These are phyloP conservation scores for Cladosporium colombiae DNA, from an alignment of 2,329 filamentous ascomycete species.

Conservation along the genomic window DNA sequence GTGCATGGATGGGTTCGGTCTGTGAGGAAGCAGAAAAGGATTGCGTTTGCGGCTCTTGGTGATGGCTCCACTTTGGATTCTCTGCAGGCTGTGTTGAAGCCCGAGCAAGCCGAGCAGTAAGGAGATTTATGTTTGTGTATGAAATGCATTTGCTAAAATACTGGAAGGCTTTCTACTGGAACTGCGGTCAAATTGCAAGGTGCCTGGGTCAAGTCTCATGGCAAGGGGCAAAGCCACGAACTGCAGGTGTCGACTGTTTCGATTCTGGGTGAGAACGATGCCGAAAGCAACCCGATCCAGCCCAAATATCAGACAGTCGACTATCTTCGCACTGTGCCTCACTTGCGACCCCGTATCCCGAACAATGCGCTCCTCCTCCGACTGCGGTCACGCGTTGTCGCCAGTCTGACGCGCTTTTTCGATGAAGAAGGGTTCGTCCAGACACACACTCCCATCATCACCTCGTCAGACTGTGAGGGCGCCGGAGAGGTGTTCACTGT, in stretches of 20 bases:
- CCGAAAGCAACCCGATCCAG: constrained; percentile 89
- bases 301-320: constrained; percentile 94
- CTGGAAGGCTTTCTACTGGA: constrained; percentile 74
- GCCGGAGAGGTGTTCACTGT: constrained; percentile 91
- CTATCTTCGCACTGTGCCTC: constrained; percentile 83
- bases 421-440: constrained; percentile 70
- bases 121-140: constrained; percentile 37
- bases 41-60: constrained; percentile 79
- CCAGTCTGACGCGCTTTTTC: constrained; percentile 75
- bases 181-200: constrained; percentile 77
- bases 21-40: constrained; percentile 80
- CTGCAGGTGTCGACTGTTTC: constrained; percentile 70
- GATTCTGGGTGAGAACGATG: constrained; percentile 75
- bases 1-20: constrained; percentile 81
- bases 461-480: constrained; percentile 95
- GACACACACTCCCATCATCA: constrained; percentile 90
- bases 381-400: constrained; percentile 77
- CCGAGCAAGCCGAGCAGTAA: constrained; percentile 71
- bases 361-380: constrained; percentile 78
- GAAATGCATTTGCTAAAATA: constrained; percentile 8
- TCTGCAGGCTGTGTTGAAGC: constrained; percentile 77
- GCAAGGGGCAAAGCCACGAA: constrained; percentile 73
- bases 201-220: constrained; percentile 69
- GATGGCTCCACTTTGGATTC: constrained; percentile 82
- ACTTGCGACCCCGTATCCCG: constrained; percentile 79